These are phyloP conservation scores for Teunomyces stri DNA, from an alignment of 805 yeast species.

Conservation along the genomic window DNA sequence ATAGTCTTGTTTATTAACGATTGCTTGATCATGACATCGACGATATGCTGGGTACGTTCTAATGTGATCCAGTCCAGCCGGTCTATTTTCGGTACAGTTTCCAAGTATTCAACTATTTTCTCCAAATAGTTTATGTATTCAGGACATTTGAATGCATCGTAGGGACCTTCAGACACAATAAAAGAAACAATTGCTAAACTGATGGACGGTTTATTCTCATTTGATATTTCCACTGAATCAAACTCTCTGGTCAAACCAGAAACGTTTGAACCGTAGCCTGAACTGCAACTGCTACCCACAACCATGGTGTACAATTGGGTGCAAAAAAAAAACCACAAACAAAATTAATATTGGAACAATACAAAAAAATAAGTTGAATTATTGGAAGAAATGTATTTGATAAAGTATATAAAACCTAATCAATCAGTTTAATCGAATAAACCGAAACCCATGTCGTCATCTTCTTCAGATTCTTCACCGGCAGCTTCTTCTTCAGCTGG, in stretches of 20 bases:
- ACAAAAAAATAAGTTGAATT: neutral
- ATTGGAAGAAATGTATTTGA: slow-evolving; percentile 3
- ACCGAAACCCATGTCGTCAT: slow-evolving; percentile 97
- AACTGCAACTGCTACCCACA: neutral
- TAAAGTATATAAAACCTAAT: neutral
- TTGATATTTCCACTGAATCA: neutral
- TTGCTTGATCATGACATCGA: neutral
- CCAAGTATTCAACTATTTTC: neutral
- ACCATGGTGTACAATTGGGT: neutral
- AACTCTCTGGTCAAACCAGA: neutral
- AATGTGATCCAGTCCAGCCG: neutral
- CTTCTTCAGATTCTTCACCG: slow-evolving; percentile 68
- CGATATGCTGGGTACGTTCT: neutral
- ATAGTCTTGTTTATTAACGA: neutral
- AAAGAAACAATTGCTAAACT: neutral
- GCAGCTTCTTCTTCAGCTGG: slow-evolving; percentile 71
- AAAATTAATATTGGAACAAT: neutral
- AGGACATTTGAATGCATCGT: slow-evolving; percentile 1
- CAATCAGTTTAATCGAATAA: slow-evolving; percentile 78
- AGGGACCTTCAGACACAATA: neutral
- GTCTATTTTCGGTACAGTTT: neutral
- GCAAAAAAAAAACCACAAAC: neutral
- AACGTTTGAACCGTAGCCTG: neutral
- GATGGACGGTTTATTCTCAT: neutral
- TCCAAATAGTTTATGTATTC: neutral